These are phyloP conservation scores for Craterostigma plantagineum DNA, from an alignment of 257 asterid genomes.

Conservation along the genomic window DNA sequence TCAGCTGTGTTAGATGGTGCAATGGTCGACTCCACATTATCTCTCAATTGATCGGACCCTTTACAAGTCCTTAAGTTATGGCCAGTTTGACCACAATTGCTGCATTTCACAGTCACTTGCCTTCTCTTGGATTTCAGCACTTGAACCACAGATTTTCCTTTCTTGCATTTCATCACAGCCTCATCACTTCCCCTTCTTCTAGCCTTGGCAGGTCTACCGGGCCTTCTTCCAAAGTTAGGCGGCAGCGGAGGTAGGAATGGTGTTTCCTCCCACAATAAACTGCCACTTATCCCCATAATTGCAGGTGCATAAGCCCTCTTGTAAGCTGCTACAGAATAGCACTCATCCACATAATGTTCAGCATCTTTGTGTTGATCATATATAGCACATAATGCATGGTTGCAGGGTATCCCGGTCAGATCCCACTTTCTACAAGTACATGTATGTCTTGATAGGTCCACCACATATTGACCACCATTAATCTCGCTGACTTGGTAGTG, in stretches of 20 bases:
- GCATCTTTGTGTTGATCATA: too few species aligned
- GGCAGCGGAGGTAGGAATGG: conserved; percentile 2
- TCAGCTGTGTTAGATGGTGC: too few species aligned
- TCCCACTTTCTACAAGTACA: too few species aligned
- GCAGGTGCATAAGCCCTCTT: conserved; percentile 1
- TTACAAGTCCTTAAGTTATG: neutral
- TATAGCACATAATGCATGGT: too few species aligned
- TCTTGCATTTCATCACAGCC: neutral
- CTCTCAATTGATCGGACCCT: too few species aligned
- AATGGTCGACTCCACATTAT: too few species aligned
- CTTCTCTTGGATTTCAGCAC: neutral
- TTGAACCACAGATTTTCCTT: neutral
- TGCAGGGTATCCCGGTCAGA: too few species aligned
- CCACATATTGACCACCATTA: too few species aligned
- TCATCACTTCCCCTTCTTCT: conserved; percentile 3
- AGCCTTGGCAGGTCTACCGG: neutral
- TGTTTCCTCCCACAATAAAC: neutral
- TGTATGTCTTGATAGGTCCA: too few species aligned
- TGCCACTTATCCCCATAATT: neutral
- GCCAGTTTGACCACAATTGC: neutral
- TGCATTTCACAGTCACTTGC: neutral
- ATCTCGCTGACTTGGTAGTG: too few species aligned
- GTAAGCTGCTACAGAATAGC: neutral
- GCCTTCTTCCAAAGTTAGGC: neutral
- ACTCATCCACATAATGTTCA: too few species aligned